These are phyloP conservation scores for Scleromitrula shiraiana DNA, from an alignment of 2,329 filamentous ascomycete species.

Conservation along the genomic window DNA sequence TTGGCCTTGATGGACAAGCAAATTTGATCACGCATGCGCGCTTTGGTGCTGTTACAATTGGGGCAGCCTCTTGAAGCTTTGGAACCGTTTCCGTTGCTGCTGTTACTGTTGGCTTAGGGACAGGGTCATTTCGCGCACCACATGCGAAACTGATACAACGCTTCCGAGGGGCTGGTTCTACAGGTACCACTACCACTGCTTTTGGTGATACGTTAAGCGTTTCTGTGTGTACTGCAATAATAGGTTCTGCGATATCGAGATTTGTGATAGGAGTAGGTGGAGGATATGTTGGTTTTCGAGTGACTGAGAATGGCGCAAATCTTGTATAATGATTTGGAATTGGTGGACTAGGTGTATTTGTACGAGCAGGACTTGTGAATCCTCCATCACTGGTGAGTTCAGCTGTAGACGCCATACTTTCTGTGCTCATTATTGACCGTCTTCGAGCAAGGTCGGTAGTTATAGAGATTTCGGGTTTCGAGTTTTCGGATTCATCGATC, in stretches of 20 bases:
- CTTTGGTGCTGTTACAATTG: conserved; percentile 33
- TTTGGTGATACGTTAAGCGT: conserved; percentile 30
- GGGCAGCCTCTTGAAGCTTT: conserved; percentile 10
- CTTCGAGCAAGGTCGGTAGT: conserved; percentile 33
- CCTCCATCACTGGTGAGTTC: conserved; percentile 94
- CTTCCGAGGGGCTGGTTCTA: conserved; percentile 65
- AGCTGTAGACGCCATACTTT: conserved; percentile 70
- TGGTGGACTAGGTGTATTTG: conserved; percentile 84
- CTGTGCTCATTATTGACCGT: conserved; percentile 64
- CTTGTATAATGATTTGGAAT: conserved; percentile 48
- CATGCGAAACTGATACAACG: conserved; percentile 92
- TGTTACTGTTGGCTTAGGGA: conserved; percentile 32
- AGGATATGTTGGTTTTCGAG: conserved; percentile 14
- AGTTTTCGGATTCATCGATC: conserved; percentile 49
- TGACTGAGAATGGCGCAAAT: conserved; percentile 24
- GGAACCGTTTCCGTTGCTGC: conserved; percentile 30
- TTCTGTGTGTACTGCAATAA: conserved; percentile 11
- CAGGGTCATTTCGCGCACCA: conserved; percentile 46
- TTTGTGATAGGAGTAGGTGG: conserved; percentile 11
- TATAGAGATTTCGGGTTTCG: conserved; percentile 32
- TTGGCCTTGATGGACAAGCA: conserved; percentile 53
- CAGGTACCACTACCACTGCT: conserved; percentile 39
- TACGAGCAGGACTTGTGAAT: conserved; percentile 79
- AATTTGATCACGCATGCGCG: conserved; percentile 65
- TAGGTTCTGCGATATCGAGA: conserved; percentile 7